Evolutionary conservation across 805 yeast species (phyloP).

Genomic region (Saturnispora ahearnii): DNA sequence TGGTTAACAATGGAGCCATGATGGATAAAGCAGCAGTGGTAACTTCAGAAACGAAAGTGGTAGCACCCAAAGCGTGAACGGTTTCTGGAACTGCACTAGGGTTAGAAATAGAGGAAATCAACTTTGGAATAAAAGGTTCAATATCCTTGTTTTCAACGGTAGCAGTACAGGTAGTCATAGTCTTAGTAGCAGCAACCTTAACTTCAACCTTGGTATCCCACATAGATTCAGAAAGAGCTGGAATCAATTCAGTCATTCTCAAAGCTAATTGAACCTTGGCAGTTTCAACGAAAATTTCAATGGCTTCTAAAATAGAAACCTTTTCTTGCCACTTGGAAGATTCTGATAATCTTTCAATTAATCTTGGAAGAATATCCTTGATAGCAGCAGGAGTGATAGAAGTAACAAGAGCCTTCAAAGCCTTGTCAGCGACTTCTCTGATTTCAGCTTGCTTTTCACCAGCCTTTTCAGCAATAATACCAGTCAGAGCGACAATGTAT

Average conservation of each 20-base stretch:
- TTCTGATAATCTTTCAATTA: conserved; percentile 55
- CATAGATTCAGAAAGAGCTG: conserved; percentile 98
- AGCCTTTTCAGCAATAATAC: conserved; percentile 62
- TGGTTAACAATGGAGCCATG: conserved; percentile 96
- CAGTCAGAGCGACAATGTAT: conserved; percentile 70
- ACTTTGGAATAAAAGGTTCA: conserved; percentile 96
- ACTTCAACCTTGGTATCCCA: conserved; percentile 99
- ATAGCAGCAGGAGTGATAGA: conserved; percentile 89
- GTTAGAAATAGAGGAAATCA: conserved; percentile 92
- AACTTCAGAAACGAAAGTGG: conserved; percentile 98
- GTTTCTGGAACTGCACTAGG: conserved; percentile 98
- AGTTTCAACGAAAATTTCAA: conserved; percentile 81
- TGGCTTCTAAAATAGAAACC: conserved; percentile 78
- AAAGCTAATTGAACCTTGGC: conserved; percentile 95
- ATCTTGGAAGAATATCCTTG: conserved; percentile 79
- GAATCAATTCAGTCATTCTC: conserved; percentile 99
- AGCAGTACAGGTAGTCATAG: conserved; percentile 94
- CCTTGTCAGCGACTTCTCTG: conserved; percentile 63
- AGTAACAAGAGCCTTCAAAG: conserved; percentile 68
- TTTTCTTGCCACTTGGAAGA: conserved; percentile 98
- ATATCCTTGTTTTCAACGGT: conserved; percentile 99
- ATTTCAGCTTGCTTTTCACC: conserved; percentile 86
- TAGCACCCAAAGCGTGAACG: conserved; percentile 97
- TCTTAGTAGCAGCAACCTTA: conserved; percentile 90
- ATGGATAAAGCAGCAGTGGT: conserved; percentile 98